Conservation (phyloP, 208 protist species). For the Trypanosomatidae sp. region DNA sequence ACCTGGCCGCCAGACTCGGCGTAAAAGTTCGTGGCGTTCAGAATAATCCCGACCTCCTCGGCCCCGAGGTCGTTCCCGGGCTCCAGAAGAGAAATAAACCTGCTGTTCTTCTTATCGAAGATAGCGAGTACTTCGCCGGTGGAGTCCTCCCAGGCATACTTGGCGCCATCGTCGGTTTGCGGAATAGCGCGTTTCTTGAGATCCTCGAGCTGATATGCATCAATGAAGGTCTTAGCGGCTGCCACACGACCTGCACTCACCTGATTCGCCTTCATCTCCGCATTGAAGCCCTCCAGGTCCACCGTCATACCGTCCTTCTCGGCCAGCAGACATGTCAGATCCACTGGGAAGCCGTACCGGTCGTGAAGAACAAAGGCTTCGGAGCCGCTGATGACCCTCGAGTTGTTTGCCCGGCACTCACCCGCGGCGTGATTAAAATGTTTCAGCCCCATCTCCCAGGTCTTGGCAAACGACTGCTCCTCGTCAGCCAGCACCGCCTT, state of each 20-base stretch:
- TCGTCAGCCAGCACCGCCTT: constrained; percentile 94
- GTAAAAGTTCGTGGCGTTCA: constrained; percentile 98
- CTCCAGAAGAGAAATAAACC: constrained; percentile 67
- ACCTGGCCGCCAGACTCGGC: constrained; percentile 98
- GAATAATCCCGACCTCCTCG: constrained; percentile 90
- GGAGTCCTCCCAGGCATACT: constrained; percentile 94
- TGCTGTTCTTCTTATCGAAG: constrained; percentile 80
- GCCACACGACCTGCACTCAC: constrained; percentile 56
- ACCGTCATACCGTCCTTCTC: constrained; percentile 93
- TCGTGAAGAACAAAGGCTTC: constrained; percentile 95
- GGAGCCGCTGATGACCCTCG: constrained; percentile 75
- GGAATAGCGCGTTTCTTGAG: constrained; percentile 74
- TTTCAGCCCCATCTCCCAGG: constrained; percentile 95
- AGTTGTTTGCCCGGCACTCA: constrained; percentile 56
- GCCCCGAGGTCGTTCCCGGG: constrained; percentile 45
- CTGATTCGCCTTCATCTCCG: constrained; percentile 84
- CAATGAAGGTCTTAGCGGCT: constrained; percentile 84
- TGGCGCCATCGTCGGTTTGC: constrained; percentile 93
- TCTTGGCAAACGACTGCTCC: constrained; percentile 96
- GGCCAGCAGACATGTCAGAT: constrained; percentile 98
- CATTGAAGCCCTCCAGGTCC: constrained; percentile 85
- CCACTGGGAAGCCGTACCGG: constrained; percentile 98
- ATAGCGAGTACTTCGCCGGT: constrained; percentile 76
- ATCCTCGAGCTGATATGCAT: constrained; percentile 83
- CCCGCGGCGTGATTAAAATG: constrained; percentile 89